These are phyloP conservation scores for Trichoderma harzianum DNA, from an alignment of 2,329 filamentous ascomycete genomes.

Conservation along the genomic window DNA sequence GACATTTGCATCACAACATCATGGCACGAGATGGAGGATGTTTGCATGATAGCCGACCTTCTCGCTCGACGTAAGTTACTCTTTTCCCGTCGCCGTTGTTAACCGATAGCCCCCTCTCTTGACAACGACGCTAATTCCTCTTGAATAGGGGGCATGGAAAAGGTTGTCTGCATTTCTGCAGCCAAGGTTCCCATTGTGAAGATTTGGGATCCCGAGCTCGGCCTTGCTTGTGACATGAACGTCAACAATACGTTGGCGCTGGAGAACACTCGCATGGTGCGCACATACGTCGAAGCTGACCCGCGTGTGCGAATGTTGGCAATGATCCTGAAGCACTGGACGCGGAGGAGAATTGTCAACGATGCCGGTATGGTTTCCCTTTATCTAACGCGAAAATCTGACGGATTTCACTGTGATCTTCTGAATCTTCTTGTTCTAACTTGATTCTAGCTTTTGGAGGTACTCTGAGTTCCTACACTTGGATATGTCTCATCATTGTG, in stretches of 20 bases:
- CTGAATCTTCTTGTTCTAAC: slow-evolving; percentile 22
- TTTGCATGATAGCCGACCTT: slow-evolving; percentile 85
- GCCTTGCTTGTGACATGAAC: slow-evolving; percentile 93
- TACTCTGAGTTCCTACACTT: slow-evolving; percentile 96
- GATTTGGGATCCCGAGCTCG: slow-evolving; percentile 92
- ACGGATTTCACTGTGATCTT: not conserved
- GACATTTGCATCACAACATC: slow-evolving; percentile 96
- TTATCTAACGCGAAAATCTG: not conserved
- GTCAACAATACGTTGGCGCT: slow-evolving; percentile 95
- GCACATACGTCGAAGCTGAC: slow-evolving; percentile 92
- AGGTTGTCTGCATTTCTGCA: slow-evolving; percentile 88
- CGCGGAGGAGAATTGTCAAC: slow-evolving; percentile 85
- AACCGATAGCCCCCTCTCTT: not conserved
- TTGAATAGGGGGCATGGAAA: slow-evolving; percentile 84
- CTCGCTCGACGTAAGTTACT: slow-evolving; percentile 71
- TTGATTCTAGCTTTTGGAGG: slow-evolving; percentile 70
- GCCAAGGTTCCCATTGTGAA: slow-evolving; percentile 99
- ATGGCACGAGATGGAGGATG: slow-evolving; percentile 81
- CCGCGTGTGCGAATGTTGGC: slow-evolving; percentile 85
- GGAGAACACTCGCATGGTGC: slow-evolving; percentile 97
- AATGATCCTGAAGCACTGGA: slow-evolving; percentile 98
- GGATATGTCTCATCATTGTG: slow-evolving; percentile 97
- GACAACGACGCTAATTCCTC: slow-evolving; percentile 32
- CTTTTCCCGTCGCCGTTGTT: not conserved
- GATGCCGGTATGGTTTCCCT: slow-evolving; percentile 72